These are phyloP conservation scores for Crithidia sp. DNA, from an alignment of 208 protist genomes.

Conservation along the genomic window DNA sequence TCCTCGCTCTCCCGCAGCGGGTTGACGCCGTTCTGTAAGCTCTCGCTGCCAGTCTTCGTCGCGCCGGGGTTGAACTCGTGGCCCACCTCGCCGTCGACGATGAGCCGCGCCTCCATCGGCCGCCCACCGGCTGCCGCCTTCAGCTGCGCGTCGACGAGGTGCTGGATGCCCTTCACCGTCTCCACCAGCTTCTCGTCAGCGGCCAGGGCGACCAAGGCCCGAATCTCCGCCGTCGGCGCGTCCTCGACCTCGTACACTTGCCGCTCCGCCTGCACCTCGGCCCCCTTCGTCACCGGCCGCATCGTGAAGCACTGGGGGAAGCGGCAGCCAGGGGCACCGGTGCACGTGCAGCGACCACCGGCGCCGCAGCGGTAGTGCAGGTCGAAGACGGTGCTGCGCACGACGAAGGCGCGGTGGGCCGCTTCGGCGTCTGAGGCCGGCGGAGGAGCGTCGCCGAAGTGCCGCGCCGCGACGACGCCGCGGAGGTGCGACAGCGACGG, in stretches of 20 bases:
- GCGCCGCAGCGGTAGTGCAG: conserved; percentile 77
- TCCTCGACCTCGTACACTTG: conserved; percentile 66
- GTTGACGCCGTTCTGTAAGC: conserved; percentile 47
- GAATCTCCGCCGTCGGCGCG: conserved; percentile 53
- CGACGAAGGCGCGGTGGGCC: conserved; percentile 38
- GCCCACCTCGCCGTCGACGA: conserved; percentile 22
- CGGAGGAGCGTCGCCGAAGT: conserved; percentile 28
- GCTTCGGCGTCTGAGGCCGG: conserved; percentile 27
- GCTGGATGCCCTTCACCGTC: conserved; percentile 60
- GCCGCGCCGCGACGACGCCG: conserved; percentile 48
- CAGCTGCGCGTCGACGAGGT: conserved; percentile 43
- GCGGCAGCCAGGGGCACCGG: conserved; percentile 52
- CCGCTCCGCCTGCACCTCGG: conserved; percentile 69
- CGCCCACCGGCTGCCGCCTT: conserved; percentile 40
- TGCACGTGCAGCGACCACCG: conserved; percentile 71
- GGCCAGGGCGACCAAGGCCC: conserved; percentile 52
- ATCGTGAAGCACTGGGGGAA: conserved; percentile 78
- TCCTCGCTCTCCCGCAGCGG: conserved; percentile 51
- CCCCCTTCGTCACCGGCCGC: conserved; percentile 78
- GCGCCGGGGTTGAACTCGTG: conserved; percentile 39
- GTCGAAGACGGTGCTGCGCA: conserved; percentile 72
- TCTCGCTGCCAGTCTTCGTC: conserved; percentile 46
- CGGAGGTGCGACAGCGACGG: conserved; percentile 49
- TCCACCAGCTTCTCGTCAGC: conserved; percentile 54
- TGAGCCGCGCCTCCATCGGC: conserved; percentile 33